Conservation (phyloP, 257 asterid genomes). For the Scutellaria barbata region DNA sequence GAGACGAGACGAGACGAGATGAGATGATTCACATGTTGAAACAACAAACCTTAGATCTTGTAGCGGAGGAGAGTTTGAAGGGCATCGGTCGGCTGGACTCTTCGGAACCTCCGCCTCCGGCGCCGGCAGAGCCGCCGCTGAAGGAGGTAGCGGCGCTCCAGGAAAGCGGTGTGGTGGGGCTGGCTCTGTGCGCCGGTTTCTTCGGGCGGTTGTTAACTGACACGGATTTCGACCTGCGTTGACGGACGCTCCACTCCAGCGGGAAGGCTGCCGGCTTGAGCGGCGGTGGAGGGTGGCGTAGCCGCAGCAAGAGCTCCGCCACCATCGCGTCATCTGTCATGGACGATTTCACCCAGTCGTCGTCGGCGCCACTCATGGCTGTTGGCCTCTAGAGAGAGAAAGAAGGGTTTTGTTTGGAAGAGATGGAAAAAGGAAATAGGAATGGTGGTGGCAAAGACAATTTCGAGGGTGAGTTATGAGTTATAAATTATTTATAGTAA, state of each 20-base stretch:
- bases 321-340: conserved; percentile 63
- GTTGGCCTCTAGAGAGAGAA: conserved; percentile 26
- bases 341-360: conserved; percentile 69
- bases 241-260: conserved; percentile 71
- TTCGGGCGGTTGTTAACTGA: conserved; percentile 38
- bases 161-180: conserved; percentile 80
- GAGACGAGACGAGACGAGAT: background rate
- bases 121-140: conserved; percentile 59
- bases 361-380: conserved; percentile 54
- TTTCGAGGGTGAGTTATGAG: conserved; percentile 39
- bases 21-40: background rate
- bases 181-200: conserved; percentile 50
- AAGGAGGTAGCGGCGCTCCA: conserved; percentile 67
- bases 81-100: conserved; percentile 45
- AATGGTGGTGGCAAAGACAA: conserved; percentile 56
- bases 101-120: conserved; percentile 46
- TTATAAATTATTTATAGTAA: conserved; percentile 35
- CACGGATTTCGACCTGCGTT: conserved; percentile 62
- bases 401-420: conserved; percentile 29
- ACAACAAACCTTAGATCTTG: conserved; percentile 72
- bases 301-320: conserved; percentile 58
- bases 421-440: conserved; percentile 29
- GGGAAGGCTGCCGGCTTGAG: conserved; percentile 36
- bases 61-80: conserved; percentile 30
- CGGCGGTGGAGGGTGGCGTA: conserved; percentile 40